phyloP scores from a whole-genome alignment of 495 filamentous ascomycete species.

The Penicillium simplicissimum region DNA sequence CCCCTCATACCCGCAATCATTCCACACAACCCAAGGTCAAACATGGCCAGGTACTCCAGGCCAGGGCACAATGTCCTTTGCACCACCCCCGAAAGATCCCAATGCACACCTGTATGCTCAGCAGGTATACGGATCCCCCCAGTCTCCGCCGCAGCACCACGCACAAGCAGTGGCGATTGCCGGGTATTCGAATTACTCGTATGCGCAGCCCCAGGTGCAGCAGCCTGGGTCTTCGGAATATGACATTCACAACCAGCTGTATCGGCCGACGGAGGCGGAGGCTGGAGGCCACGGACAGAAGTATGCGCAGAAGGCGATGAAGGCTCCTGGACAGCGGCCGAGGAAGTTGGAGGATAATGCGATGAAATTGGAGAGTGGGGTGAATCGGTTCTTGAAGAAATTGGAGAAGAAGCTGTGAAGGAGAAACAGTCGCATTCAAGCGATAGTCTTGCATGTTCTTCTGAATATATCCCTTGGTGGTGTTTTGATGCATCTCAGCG shows the following conservation, averaged over 20 bases:
- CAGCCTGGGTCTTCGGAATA: conserved; percentile 51
- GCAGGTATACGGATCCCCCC: conserved; percentile 22
- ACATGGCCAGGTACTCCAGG: conserved; percentile 1
- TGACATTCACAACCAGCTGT: conserved; percentile 72
- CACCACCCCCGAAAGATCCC: conserved; percentile 50
- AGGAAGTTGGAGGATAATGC: conserved; percentile 68
- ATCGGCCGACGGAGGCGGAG: conserved; percentile 72
- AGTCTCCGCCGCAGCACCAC: conserved; percentile 25
- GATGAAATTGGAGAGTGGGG: conserved; percentile 71
- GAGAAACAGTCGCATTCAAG: background rate
- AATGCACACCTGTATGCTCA: conserved; percentile 44
- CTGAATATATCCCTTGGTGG: background rate
- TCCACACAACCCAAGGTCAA: conserved; percentile 19
- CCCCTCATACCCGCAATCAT: conserved; percentile 39
- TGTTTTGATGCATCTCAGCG: background rate
- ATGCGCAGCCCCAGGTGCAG: conserved; percentile 45
- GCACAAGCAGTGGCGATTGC: conserved; percentile 30
- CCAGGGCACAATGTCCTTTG: conserved; percentile 39
- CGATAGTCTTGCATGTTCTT: background rate
- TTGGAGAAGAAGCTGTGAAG: conserved; percentile 79
- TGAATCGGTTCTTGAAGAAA: conserved; percentile 81
- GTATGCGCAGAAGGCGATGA: conserved; percentile 53
- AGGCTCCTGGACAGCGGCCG: conserved; percentile 45
- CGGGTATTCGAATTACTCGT: conserved; percentile 61
- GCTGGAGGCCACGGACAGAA: conserved; percentile 42